Evolutionary conservation across 2,329 filamentous ascomycete genomes (phyloP), one percentile per base, ranked within the genome.

Genomic region (Phyllosticta citribraziliensis): DNA sequence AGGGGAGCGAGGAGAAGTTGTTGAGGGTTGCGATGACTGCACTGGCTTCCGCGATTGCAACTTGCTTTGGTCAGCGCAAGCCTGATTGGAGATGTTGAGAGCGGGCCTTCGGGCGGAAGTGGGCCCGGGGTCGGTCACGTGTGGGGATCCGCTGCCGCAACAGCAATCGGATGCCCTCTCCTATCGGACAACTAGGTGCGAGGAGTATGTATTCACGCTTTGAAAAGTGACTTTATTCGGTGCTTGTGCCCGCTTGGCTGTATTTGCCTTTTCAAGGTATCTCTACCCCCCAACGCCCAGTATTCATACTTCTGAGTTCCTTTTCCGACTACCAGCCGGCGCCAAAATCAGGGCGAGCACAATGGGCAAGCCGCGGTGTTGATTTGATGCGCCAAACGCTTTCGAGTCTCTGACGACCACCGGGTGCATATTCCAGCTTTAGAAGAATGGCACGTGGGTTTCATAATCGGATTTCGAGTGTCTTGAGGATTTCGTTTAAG

Each of bases 71-170:
- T 47, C 17, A 47, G 40, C 17, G 40, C 14, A 47, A 47, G 40
- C n/a, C 14, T 47, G 40, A 47, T 47, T 47, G 40, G 14, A n/a
- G 40, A n/a, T 47, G 52, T 52, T 20, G 51, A 52, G 51, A 20
- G 51, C 3, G 51, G 51, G 14, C 12, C 24, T 47, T 47, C 40
- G 40, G 40, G 40, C 17, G 40, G 40, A 47, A 47, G 14, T n/a
- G 40, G 40, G 40, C 51, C 59, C 52, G 55, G 56, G 59, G 55
- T 61, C 54, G 56, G 55, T 54, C 19, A 24, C 40, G 56, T 24
- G 56, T 50, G 17, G 22, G 22, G 30, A 33, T 1, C 19, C 52
- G 9, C 27, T 52, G 40, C 40, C 40, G 40, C 40, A n/a, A n/a
- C 14, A n/a, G 22, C 22, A 22, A 22, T 22, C 22, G 22, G 22